Conservation (phyloP, 108 stramenopile species). For the Pseudonitzschia delicatissima region DNA sequence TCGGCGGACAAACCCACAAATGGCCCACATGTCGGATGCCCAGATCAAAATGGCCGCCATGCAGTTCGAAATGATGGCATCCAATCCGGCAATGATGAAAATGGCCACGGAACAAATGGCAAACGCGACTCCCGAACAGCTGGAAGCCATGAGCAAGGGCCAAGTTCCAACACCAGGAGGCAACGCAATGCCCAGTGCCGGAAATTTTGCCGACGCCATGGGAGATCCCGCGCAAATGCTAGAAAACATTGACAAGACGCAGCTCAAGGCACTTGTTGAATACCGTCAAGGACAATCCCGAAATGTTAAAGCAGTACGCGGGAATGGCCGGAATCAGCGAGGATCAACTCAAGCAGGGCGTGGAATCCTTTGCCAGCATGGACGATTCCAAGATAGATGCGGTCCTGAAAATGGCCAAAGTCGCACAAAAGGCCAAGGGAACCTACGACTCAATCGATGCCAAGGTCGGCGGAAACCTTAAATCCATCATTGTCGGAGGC, state of each 20-base stretch:
- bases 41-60: constrained; percentile 52
- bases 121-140: constrained; percentile 50
- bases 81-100: constrained; percentile 69
- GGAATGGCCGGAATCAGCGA: constrained; percentile 39
- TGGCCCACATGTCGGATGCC: constrained; percentile 59
- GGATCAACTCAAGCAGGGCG: constrained; percentile 51
- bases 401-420: constrained; percentile 46
- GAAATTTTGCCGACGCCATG: constrained; percentile 7
- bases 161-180: not conserved
- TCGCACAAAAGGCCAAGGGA: constrained; percentile 43
- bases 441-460: constrained; percentile 32
- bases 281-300: constrained; percentile 73
- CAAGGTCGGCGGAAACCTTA: constrained; percentile 36
- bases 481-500: constrained; percentile 20
- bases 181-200: not conserved
- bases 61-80: constrained; percentile 73
- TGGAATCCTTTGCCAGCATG: constrained; percentile 67
- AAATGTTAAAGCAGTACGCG: constrained; percentile 58
- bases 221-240: constrained; percentile 60
- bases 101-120: constrained; percentile 69
- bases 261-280: constrained; percentile 59
- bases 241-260: constrained; percentile 58
- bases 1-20: constrained; percentile 60
- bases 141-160: constrained; percentile 43
- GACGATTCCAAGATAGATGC: constrained; percentile 62